Conservation (phyloP, 2,329 filamentous ascomycete species). For the Fusarium luffae region DNA sequence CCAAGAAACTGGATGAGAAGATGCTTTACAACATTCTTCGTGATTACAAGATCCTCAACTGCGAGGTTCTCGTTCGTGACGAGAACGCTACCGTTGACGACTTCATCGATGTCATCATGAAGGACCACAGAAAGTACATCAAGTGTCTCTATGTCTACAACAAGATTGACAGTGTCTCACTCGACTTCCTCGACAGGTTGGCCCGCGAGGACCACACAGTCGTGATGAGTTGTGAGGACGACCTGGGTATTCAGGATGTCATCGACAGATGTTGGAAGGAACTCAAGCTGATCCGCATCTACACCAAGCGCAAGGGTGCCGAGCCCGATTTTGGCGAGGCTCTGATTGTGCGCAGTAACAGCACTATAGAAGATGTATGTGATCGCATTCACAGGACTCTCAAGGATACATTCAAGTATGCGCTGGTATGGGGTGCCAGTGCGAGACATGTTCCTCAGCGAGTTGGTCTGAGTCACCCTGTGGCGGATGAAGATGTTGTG, state of each 20-base stretch:
- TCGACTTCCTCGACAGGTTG: slow-evolving; percentile 92
- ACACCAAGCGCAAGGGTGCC: slow-evolving; percentile 94
- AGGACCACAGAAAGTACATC: slow-evolving; percentile 98
- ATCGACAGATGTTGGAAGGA: slow-evolving; percentile 97
- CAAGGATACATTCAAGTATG: slow-evolving; percentile 99
- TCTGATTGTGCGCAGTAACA: slow-evolving; percentile 88
- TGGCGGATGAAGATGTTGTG: slow-evolving; percentile 76
- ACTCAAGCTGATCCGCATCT: slow-evolving; percentile 87
- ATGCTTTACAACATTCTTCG: slow-evolving; percentile 98
- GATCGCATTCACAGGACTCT: slow-evolving; percentile 92
- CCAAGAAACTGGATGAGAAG: slow-evolving; percentile 94
- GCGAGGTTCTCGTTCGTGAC: slow-evolving; percentile 93
- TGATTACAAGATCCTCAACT: slow-evolving; percentile 99
- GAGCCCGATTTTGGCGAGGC: slow-evolving; percentile 93
- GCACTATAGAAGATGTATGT: slow-evolving; percentile 95
- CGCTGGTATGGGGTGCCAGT: slow-evolving; percentile 96
- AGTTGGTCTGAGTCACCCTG: slow-evolving; percentile 85
- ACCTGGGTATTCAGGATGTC: slow-evolving; percentile 92
- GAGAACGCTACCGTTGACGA: slow-evolving; percentile 97
- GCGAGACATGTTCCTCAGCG: slow-evolving; percentile 94
- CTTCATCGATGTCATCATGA: slow-evolving; percentile 99
- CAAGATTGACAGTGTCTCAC: slow-evolving; percentile 95
- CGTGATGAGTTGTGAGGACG: slow-evolving; percentile 97
- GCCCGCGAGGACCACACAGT: slow-evolving; percentile 93
- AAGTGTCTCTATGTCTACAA: slow-evolving; percentile 97